These are phyloP conservation scores for Cucurbita maxima DNA, from an alignment of 306 rosid genomes.

Conservation along the genomic window DNA sequence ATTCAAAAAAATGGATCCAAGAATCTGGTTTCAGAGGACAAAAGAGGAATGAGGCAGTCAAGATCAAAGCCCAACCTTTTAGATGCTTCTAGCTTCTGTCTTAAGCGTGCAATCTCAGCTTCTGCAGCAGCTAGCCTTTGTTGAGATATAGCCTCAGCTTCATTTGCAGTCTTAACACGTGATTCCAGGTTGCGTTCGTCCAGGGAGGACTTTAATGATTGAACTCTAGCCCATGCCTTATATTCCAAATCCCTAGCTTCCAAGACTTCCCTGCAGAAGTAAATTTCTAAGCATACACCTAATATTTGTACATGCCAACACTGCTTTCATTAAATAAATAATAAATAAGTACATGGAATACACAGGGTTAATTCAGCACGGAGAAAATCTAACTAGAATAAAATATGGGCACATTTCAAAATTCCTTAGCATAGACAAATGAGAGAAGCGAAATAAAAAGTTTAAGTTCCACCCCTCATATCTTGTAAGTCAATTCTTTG, in stretches of 20 bases:
- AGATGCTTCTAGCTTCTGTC: constrained; percentile 61
- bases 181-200: constrained; percentile 74
- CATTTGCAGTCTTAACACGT: constrained; percentile 87
- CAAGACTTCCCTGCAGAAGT: constrained; percentile 49
- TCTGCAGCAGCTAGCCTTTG: constrained; percentile 93
- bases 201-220: constrained; percentile 62
- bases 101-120: constrained; percentile 73
- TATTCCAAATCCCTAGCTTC: constrained; percentile 78
- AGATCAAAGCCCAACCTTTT: constrained; percentile 36
- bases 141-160: constrained; percentile 86
- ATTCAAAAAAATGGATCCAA: not conserved
- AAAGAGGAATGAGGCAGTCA: not conserved
- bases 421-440: not conserved
- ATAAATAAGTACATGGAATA: no score
- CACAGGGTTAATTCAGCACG: no score
- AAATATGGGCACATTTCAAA: not conserved
- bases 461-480: not conserved
- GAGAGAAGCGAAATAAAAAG: not conserved
- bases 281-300: constrained; percentile 8
- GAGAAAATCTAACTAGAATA: not conserved
- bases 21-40: not conserved
- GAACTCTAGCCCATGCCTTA: constrained; percentile 78
- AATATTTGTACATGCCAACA: no score
- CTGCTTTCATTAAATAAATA: no score
- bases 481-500: not conserved